A percentile compares a stretch with the other conserved stretches of the same genome.
Evolutionary conservation across 345 rosid species (phyloP).

Genomic region (Brassica nigra): DNA sequence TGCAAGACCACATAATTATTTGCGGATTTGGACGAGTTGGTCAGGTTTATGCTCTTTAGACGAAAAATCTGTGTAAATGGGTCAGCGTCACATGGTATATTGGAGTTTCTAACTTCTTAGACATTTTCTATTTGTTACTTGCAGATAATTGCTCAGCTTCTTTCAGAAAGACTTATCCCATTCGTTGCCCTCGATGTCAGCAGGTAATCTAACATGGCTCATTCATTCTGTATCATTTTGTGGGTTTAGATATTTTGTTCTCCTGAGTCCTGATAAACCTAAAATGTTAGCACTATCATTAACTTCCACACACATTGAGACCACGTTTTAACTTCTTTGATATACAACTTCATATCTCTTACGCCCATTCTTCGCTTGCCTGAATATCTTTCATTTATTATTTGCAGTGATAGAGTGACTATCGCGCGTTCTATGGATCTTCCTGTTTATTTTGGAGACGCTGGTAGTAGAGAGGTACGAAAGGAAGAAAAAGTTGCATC

Average conservation of each 20-base stretch:
- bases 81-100: not conserved
- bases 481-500: not conserved
- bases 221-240: slow-evolving; percentile 14
- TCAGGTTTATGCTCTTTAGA: slow-evolving; percentile 57
- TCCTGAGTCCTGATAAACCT: not conserved
- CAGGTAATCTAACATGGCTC: slow-evolving; percentile 55
- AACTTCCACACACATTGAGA: slow-evolving; percentile 9
- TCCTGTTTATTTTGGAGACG: slow-evolving; percentile 97
- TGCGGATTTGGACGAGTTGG: slow-evolving; percentile 99
- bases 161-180: slow-evolving; percentile 94
- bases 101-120: not conserved
- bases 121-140: slow-evolving; percentile 29
- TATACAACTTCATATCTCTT: not conserved
- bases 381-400: slow-evolving; percentile 11
- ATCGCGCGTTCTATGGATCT: slow-evolving; percentile 92
- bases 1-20: slow-evolving; percentile 92
- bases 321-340: slow-evolving; percentile 5
- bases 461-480: slow-evolving; percentile 96
- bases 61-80: not conserved
- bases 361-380: slow-evolving; percentile 1
- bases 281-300: not conserved
- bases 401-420: slow-evolving; percentile 92
- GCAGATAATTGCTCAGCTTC: slow-evolving; percentile 99
- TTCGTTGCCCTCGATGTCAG: slow-evolving; percentile 96
- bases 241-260: not conserved